Conservation (phyloP, 2,329 filamentous ascomycete genomes). For the Venturia oleaginea region DNA sequence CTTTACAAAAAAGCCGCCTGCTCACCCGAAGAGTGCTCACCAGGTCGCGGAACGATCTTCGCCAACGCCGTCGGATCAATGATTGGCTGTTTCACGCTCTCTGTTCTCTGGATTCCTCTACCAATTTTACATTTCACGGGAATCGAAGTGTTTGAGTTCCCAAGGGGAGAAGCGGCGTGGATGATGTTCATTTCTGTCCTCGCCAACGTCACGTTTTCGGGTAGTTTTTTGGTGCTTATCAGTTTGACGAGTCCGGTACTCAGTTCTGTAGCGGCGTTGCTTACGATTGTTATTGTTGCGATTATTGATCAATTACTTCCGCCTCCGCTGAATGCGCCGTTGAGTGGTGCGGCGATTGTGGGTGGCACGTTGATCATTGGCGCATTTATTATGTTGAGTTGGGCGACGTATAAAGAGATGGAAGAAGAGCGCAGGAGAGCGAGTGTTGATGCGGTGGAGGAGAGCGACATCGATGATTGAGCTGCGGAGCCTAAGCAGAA, state of each 20-base stretch:
- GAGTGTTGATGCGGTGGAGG: constrained; percentile 30
- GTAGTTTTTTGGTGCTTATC: constrained; percentile 16
- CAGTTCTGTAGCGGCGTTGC: constrained; percentile 79
- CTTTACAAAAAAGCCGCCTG: constrained; percentile 91
- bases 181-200: constrained; percentile 73
- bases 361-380: constrained; percentile 80
- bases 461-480: constrained; percentile 32
- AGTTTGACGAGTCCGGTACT: constrained; percentile 71
- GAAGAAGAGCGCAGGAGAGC: constrained; percentile 62
- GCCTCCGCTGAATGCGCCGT: constrained; percentile 52
- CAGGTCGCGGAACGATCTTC: constrained; percentile 89
- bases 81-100: constrained; percentile 78
- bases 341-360: constrained; percentile 64
- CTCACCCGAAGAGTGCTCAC: constrained; percentile 77
- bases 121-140: constrained; percentile 72
- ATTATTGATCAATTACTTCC: constrained; percentile 83
- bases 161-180: constrained; percentile 66
- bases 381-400: constrained; percentile 80
- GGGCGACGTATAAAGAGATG: constrained; percentile 91
- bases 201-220: constrained; percentile 59
- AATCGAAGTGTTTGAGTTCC: constrained; percentile 74
- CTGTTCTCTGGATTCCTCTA: constrained; percentile 84
- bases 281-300: constrained; percentile 96
- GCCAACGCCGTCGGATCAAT: constrained; percentile 85
- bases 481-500: no score